Base-by-base conservation (phyloP, 495 filamentous ascomycete species). In the Annulohypoxylon nitens region DNA sequence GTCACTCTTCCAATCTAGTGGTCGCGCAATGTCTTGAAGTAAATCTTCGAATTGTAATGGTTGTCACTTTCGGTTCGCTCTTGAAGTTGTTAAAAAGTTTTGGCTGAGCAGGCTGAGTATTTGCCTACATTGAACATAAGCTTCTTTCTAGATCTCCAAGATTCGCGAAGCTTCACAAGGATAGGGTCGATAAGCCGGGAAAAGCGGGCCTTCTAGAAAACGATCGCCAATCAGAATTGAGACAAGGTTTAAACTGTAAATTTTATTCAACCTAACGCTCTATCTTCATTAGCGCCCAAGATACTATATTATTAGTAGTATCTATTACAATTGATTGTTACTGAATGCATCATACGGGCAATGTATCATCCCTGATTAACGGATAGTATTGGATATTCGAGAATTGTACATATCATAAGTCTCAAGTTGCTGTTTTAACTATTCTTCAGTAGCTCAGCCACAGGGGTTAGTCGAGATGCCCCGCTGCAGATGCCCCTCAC, bases 161-260 rank as follows among this genome's bases (percentile, higher is more conserved):
- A 60, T 79, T 79, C 77, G 77, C 75, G 77, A 79, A 79, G 75
- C 77, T 79, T 79, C 77, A 77, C 64, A 60, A 37, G 64, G 59
- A 64, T 43, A 72, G 60, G 72, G 67, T 63, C 67, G 62, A 70
- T 74, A 74, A 74, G 62, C 47, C 53, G 43, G 43, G 33, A n/a
- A 64, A 58, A 69, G 71, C 69, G 71, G 65, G 11, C 36, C 60
- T 0, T 37, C 55, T 33, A 26, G 16, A 45, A 37, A 6, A 45
- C n/a, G 39, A 4, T 36, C 26, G 34, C 70, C 64, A 68, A 73
- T 73, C 51, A 73, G 33, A 60, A 54, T 7, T 5, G 43, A 14
- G 37, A 1, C 41, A 14, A 18, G 26, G 37, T 12, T 34, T 30
- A 14, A 18, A 57, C 12, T n/a, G 5, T 47, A 57, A 18, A 34